Evolutionary conservation across 192 early-diverging fungal species (phyloP).

Genomic region (Coemansia javaensis): DNA sequence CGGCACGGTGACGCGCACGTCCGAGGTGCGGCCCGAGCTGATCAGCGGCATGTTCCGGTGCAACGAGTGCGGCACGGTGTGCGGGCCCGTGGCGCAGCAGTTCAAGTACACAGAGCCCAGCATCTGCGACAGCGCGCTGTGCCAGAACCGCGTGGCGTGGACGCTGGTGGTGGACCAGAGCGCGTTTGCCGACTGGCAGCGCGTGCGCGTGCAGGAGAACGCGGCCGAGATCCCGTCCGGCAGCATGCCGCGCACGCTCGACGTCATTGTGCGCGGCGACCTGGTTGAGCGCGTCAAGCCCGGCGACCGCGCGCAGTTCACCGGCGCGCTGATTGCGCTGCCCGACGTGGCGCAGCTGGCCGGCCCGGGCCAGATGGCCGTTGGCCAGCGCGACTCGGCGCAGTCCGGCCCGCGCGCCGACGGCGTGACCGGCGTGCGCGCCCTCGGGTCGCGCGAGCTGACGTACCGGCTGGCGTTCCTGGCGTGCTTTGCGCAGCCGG

Average conservation of each 20-base stretch:
- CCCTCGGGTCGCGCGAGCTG: constrained; percentile 85
- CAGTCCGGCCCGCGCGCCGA: constrained; percentile 60
- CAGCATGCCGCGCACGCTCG: constrained; percentile 93
- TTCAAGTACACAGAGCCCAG: constrained; percentile 95
- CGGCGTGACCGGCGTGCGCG: constrained; percentile 79
- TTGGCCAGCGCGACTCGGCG: constrained; percentile 55
- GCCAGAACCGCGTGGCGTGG: constrained; percentile 78
- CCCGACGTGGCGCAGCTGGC: constrained; percentile 85
- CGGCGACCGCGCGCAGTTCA: constrained; percentile 86
- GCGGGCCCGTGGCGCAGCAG: constrained; percentile 88
- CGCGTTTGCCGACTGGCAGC: constrained; percentile 96
- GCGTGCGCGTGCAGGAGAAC: constrained; percentile 94
- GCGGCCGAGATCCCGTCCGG: constrained; percentile 94
- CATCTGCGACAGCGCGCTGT: constrained; percentile 75
- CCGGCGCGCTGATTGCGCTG: constrained; percentile 85
- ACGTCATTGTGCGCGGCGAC: constrained; percentile 91
- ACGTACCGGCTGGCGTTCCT: constrained; percentile 92
- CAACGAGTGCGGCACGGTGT: constrained; percentile 70
- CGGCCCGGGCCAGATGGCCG: constrained; percentile 60
- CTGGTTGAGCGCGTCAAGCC: constrained; percentile 93
- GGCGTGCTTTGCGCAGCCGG: constrained; percentile 70
- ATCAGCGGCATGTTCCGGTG: constrained; percentile 88
- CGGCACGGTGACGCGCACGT: constrained; percentile 95
- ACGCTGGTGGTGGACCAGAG: constrained; percentile 74
- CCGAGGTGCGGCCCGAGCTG: constrained; percentile 95